These are phyloP conservation scores for Lecanicillium sp. DNA, from an alignment of 2,329 filamentous ascomycete genomes.

Conservation along the genomic window DNA sequence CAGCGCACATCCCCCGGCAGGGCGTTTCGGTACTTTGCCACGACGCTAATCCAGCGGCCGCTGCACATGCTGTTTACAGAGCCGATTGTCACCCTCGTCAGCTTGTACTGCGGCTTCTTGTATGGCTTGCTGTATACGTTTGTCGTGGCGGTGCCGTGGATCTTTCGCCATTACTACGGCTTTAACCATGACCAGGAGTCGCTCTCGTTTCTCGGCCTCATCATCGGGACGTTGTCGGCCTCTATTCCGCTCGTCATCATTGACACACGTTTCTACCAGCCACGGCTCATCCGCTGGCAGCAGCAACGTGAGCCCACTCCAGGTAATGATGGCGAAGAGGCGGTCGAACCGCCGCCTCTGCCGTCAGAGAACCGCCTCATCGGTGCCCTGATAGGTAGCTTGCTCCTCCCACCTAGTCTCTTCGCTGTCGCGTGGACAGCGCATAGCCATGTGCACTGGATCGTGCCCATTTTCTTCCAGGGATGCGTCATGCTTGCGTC, in stretches of 20 bases:
- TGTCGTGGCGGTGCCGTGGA: slow-evolving; percentile 56
- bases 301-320: no score
- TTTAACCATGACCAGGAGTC: slow-evolving; percentile 54
- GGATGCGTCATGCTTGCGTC: slow-evolving; percentile 17
- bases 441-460: slow-evolving; percentile 15
- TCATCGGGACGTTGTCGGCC: slow-evolving; percentile 56
- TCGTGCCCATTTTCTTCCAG: slow-evolving; percentile 18
- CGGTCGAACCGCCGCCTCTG: slow-evolving; percentile 27
- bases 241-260: slow-evolving; percentile 27
- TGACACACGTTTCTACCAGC: slow-evolving; percentile 49
- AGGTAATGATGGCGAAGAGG: slow-evolving; percentile 39
- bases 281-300: slow-evolving; percentile 39
- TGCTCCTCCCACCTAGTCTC: slow-evolving; percentile 55
- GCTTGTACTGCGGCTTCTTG: slow-evolving; percentile 58
- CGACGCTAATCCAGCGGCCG: slow-evolving; percentile 50
- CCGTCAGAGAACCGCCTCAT: slow-evolving; percentile 61
- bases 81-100: slow-evolving; percentile 59
- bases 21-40: slow-evolving; percentile 19
- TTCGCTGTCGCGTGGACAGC: slow-evolving; percentile 64
- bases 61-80: slow-evolving; percentile 64
- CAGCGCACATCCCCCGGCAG: slow-evolving; percentile 16
- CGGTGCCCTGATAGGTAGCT: slow-evolving; percentile 52
- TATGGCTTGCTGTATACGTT: slow-evolving; percentile 53
- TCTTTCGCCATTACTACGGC: slow-evolving; percentile 52
- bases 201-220: slow-evolving; percentile 60